Evolutionary conservation across 768 basidiomycete species (phyloP).

Genomic region (Peribolospora kevripleyi): DNA sequence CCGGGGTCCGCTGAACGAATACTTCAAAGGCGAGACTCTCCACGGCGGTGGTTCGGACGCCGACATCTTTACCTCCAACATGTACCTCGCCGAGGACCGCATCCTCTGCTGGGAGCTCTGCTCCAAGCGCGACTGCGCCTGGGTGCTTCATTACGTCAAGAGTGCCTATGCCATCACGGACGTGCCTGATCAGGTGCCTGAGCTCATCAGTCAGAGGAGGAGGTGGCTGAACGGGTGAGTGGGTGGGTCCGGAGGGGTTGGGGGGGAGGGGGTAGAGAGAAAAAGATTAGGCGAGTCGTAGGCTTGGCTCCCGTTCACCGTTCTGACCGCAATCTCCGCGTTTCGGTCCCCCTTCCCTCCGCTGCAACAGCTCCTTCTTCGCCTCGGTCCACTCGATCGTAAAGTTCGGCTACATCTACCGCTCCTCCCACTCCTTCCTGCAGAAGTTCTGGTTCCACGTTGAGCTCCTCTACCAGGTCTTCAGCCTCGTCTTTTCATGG

Average conservation of each 20-base stretch:
- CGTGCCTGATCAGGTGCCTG: conserved; percentile 72
- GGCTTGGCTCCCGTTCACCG: no score
- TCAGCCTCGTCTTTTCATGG: conserved; percentile 83
- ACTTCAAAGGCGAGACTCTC: conserved; percentile 93
- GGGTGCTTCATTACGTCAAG: conserved; percentile 91
- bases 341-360: no score
- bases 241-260: no score
- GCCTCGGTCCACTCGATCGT: conserved; percentile 75
- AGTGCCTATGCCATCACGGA: conserved; percentile 79
- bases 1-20: conserved; percentile 75
- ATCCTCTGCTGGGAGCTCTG: conserved; percentile 96
- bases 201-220: conserved; percentile 78
- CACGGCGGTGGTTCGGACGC: conserved; percentile 12
- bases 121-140: conserved; percentile 67
- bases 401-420: conserved; percentile 87
- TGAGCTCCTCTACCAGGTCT: conserved; percentile 71
- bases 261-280: no score
- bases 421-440: conserved; percentile 54
- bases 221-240: conserved; percentile 55
- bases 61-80: conserved; percentile 84
- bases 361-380: conserved; percentile 57
- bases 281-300: no score
- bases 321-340: no score
- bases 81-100: conserved; percentile 68
- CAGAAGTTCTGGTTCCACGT: conserved; percentile 88